Base-by-base conservation (phyloP, 2,329 filamentous ascomycete species). In the Aureobasidium sp. region DNA sequence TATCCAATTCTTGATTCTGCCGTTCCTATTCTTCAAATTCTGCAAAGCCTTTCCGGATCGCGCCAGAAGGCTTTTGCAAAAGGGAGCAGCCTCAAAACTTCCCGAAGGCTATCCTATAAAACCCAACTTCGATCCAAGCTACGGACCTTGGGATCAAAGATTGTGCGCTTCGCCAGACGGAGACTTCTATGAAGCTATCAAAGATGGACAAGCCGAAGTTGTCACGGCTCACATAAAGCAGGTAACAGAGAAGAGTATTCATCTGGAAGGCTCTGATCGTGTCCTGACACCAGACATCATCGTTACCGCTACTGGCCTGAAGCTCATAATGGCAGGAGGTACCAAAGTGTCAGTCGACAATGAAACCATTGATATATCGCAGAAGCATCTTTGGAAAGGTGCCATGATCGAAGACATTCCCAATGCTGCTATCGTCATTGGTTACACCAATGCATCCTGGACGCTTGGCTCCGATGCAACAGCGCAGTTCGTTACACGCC, bases 131-230 rank as follows among this genome's bases (percentile, higher is more conserved):
- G 75, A 76, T 5, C 79, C 79, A 0, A 68, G 66, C 13, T 81
- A 81, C 70, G 76, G 77, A 61, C 78, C 78, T 1, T 81, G 89
- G 80, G 82, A 91, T 61, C 90, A 95, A 72, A 84, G 91, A 0
- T 76, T 94, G 8, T 94, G 90, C 68, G 77, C 90, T 64, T 86
- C 76, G n/a, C 82, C 82, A 0, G 79, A 84, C 61, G 82, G 80
- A 23, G 84, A 86, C 68, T 85, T 85, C 70, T 86, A 82, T 75
- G 70, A 77, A 26, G 74, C 76, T 37, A 74, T 86, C 20, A 76
- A 77, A 17, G 69, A 73, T 1, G 82, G 82, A 36, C 79, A 78
- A 61, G 80, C 80, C 1, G 74, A 77, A 50, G 74, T 86, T n/a
- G 79, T 79, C 23, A 85, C 84, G 3, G 82, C 79, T 62, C 78